phyloP scores from a whole-genome alignment of 805 yeast species.

The Yamadazyma tumulicola region DNA sequence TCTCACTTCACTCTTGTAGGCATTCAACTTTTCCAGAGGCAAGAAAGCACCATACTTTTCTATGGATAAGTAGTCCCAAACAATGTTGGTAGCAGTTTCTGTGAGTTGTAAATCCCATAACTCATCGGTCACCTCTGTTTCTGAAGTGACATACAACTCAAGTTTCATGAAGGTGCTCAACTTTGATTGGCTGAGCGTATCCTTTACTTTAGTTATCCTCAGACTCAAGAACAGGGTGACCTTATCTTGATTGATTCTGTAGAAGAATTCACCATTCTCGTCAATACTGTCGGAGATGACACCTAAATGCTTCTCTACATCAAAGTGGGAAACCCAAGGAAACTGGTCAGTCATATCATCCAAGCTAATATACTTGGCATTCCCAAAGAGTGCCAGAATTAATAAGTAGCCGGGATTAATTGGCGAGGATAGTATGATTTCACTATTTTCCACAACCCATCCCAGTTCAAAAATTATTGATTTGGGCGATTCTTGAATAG shows the following conservation, averaged over 20 bases:
- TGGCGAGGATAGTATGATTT: constrained; percentile 36
- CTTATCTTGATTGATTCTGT: constrained; percentile 39
- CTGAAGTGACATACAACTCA: constrained; percentile 16
- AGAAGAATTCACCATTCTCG: constrained; percentile 33
- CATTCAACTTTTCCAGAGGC: constrained; percentile 3
- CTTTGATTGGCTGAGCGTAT: constrained; percentile 6
- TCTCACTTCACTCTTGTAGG: constrained; percentile 8
- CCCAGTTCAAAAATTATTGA: constrained; percentile 40
- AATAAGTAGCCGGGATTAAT: constrained; percentile 41
- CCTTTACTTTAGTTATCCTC: constrained; percentile 32
- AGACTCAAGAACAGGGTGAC: constrained; percentile 34
- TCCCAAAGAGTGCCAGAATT: constrained; percentile 29
- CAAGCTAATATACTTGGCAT: constrained; percentile 21
- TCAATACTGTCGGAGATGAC: constrained; percentile 27
- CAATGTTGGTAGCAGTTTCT: constrained; percentile 4
- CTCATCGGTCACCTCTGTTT: constrained; percentile 20
- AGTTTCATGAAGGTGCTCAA: constrained; percentile 15
- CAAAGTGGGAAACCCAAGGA: constrained; percentile 22
- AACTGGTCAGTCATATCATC: constrained; percentile 44
- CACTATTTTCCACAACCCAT: constrained; percentile 37
- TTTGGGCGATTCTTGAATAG: constrained; percentile 27
- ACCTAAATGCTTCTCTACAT: constrained; percentile 20
- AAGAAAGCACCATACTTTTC: constrained; percentile 2
- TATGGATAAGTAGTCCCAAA: constrained; percentile 6
- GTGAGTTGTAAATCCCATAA: constrained; percentile 8